phyloP scores from a whole-genome alignment of 352 stramenopile genomes.

The Pythium apleroticum region DNA sequence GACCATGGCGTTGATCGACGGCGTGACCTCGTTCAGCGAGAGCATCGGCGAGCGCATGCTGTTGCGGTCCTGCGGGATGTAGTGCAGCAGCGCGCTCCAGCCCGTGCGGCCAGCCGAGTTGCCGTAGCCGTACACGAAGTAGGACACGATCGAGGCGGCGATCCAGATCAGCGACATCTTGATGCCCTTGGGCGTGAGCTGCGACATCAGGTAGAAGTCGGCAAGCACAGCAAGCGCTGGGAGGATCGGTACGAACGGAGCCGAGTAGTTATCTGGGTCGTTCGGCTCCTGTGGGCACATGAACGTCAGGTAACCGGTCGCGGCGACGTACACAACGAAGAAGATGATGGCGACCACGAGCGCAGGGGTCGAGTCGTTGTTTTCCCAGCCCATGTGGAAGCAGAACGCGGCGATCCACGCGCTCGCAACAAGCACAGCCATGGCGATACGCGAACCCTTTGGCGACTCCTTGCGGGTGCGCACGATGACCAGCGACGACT shows the following conservation, averaged over 20 bases:
- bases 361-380: slow-evolving; percentile 35
- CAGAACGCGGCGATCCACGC: slow-evolving; percentile 49
- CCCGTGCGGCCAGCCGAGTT: slow-evolving; percentile 57
- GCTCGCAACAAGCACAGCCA: slow-evolving; percentile 29
- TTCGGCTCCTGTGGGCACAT: slow-evolving; percentile 59
- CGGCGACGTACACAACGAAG: slow-evolving; percentile 39
- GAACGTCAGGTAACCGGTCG: slow-evolving; percentile 38
- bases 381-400: slow-evolving; percentile 70
- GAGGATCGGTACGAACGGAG: slow-evolving; percentile 66
- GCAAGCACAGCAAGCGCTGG: slow-evolving; percentile 50
- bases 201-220: slow-evolving; percentile 70
- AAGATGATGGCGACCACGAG: slow-evolving; percentile 49
- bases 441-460: slow-evolving; percentile 13
- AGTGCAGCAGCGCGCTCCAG: slow-evolving; percentile 55
- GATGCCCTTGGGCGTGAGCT: slow-evolving; percentile 54
- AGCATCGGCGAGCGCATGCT: slow-evolving; percentile 44
- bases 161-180: slow-evolving; percentile 50
- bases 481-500: slow-evolving; percentile 70
- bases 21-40: slow-evolving; percentile 45
- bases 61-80: slow-evolving; percentile 36
- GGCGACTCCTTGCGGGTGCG: slow-evolving; percentile 57
- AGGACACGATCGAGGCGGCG: slow-evolving; percentile 53
- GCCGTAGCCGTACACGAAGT: slow-evolving; percentile 74
- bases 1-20: slow-evolving; percentile 33
- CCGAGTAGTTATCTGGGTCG: slow-evolving; percentile 45